Evolutionary conservation across 2,329 filamentous ascomycete species (phyloP).

Genomic region (Xylariaceae sp.): DNA sequence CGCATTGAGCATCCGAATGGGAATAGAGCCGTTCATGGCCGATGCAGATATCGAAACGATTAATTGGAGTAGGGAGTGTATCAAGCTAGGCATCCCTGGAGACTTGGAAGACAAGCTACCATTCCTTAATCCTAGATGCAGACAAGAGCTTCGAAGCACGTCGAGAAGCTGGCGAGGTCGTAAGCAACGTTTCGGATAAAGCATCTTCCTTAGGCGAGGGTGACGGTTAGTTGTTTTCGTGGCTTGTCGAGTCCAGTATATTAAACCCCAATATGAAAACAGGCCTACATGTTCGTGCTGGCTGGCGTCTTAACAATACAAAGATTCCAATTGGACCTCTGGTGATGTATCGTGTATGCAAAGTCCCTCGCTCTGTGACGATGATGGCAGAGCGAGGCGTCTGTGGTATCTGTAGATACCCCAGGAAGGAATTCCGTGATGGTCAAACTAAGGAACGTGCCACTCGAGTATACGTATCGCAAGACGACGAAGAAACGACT

Average conservation of each 20-base stretch:
- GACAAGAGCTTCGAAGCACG: slow-evolving; percentile 42
- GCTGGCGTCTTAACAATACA: slow-evolving; percentile 51
- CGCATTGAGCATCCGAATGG: slow-evolving; percentile 51
- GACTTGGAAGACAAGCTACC: slow-evolving; percentile 51
- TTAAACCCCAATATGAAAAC: slow-evolving; percentile 50
- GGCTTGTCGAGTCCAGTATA: slow-evolving; percentile 49
- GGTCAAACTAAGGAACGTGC: slow-evolving; percentile 29
- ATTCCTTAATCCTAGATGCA: slow-evolving; percentile 50
- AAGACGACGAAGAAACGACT: slow-evolving; percentile 37
- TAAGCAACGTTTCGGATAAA: slow-evolving; percentile 8
- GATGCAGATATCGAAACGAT: slow-evolving; percentile 47
- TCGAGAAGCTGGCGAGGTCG: slow-evolving; percentile 26
- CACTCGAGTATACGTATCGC: slow-evolving; percentile 35
- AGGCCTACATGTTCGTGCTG: slow-evolving; percentile 45
- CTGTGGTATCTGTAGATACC: slow-evolving; percentile 45
- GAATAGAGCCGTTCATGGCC: slow-evolving; percentile 44
- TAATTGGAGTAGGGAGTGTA: slow-evolving; percentile 48
- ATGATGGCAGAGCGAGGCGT: slow-evolving; percentile 47
- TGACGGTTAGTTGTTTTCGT: slow-evolving; percentile 48
- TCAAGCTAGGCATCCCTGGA: slow-evolving; percentile 50
- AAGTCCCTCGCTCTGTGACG: slow-evolving; percentile 52
- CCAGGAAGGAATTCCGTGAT: slow-evolving; percentile 21
- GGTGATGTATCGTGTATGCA: slow-evolving; percentile 44
- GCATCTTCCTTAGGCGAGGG: slow-evolving; percentile 37
- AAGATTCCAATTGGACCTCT: slow-evolving; percentile 47